These are phyloP conservation scores for Fusarium tricinctum DNA, from an alignment of 2,329 filamentous ascomycete species.

Conservation along the genomic window DNA sequence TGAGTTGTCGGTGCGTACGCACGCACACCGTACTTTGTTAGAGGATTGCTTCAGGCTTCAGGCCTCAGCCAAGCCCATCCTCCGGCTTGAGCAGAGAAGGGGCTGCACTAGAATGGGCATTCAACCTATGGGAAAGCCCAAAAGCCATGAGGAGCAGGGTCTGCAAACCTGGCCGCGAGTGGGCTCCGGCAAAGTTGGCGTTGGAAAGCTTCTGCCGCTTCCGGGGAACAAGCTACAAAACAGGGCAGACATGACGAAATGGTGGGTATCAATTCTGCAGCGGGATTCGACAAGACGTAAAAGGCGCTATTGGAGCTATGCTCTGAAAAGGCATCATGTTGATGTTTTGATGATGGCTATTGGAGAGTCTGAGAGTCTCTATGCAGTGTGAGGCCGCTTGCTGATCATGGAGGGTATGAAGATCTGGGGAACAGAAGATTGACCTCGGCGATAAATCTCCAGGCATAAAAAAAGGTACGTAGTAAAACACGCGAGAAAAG, in stretches of 20 bases:
- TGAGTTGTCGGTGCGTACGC: conserved; percentile 5
- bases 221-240: conserved; percentile 26
- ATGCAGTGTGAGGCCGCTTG: conserved; percentile 6
- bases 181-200: conserved; percentile 35
- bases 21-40: conserved; percentile 19
- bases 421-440: conserved; percentile 30
- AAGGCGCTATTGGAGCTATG: conserved; percentile 14
- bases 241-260: conserved; percentile 27
- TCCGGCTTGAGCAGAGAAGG: conserved; percentile 22
- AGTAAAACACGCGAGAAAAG: conserved; percentile 33
- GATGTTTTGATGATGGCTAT: conserved; percentile 10
- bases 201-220: conserved; percentile 39
- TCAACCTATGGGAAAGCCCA: conserved; percentile 27
- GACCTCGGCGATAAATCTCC: not conserved
- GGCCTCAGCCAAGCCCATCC: conserved; percentile 15
- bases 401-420: conserved; percentile 23
- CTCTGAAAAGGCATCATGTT: conserved; percentile 14
- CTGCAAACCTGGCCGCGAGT: conserved; percentile 30
- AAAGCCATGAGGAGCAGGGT: conserved; percentile 24
- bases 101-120: conserved; percentile 13
- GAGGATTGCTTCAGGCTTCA: conserved; percentile 20
- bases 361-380: conserved; percentile 14
- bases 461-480: conserved; percentile 26
- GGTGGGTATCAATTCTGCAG: conserved; percentile 23
- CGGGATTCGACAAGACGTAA: conserved; percentile 12